These are phyloP conservation scores for Neopestalotiopsis sp. DNA, from an alignment of 2,329 filamentous ascomycete genomes.

Conservation along the genomic window DNA sequence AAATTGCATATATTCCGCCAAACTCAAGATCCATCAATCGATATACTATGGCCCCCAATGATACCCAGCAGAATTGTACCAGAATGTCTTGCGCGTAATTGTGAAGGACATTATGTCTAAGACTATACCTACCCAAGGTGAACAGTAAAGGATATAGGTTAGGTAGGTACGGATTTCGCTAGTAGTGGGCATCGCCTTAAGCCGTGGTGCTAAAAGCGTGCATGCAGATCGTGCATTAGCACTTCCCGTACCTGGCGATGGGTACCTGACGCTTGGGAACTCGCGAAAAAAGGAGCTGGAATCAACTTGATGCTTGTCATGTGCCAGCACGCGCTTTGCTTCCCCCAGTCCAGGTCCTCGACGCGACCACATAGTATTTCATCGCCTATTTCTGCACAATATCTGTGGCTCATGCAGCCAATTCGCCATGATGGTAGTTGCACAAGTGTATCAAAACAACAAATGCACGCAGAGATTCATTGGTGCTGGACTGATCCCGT, in stretches of 20 bases:
- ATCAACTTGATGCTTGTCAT: background rate
- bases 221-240: background rate
- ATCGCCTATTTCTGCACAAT: background rate
- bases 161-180: no score
- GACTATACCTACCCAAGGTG: background rate
- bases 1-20: background rate
- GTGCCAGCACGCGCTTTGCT: background rate
- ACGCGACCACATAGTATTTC: background rate
- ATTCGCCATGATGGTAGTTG: background rate
- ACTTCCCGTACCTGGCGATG: background rate
- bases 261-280: background rate
- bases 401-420: background rate
- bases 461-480: background rate
- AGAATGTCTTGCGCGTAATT: background rate
- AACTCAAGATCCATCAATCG: background rate
- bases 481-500: background rate
- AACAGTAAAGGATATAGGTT: no score
- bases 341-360: background rate
- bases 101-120: background rate
- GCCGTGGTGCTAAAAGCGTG: background rate
- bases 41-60: background rate
- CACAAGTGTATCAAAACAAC: slow-evolving; percentile 6
- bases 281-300: background rate
- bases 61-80: background rate
- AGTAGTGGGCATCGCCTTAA: background rate